Percentiles rank a stretch among this genome's conserved stretches.
These are phyloP conservation scores for Dinochytrium kinnereticum DNA, from an alignment of 371 early-diverging fungal species.

Conservation along the genomic window DNA sequence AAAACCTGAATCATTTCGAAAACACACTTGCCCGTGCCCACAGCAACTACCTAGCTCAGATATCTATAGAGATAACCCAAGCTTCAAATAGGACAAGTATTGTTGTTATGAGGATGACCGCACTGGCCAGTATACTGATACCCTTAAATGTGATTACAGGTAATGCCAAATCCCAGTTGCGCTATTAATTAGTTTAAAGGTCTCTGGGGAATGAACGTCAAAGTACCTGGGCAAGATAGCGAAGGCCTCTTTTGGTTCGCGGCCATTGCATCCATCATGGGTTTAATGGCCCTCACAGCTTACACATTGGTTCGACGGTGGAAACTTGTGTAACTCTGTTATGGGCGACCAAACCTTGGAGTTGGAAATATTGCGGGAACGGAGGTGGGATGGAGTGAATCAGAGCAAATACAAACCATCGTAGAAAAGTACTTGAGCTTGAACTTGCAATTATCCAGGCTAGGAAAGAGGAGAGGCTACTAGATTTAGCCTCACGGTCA, in stretches of 20 bases:
- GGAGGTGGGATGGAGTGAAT: no score
- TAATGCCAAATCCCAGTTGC: background rate
- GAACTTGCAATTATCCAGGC: no score
- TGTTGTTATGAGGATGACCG: slow-evolving; percentile 88
- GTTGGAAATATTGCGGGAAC: no score
- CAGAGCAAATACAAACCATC: no score
- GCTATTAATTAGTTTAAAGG: slow-evolving; percentile 18
- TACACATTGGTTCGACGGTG: slow-evolving; percentile 18
- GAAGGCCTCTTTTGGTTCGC: slow-evolving; percentile 77
- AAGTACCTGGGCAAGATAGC: slow-evolving; percentile 51
- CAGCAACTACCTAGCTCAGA: slow-evolving; percentile 95
- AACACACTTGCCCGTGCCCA: slow-evolving; percentile 90
- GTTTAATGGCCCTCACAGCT: slow-evolving; percentile 24
- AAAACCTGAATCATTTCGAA: slow-evolving; percentile 88
- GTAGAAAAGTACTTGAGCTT: no score
- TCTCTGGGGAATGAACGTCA: slow-evolving; percentile 92
- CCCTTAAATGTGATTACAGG: slow-evolving; percentile 96
- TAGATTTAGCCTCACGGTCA: no score
- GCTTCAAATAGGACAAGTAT: slow-evolving; percentile 90
- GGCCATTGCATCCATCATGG: slow-evolving; percentile 70
- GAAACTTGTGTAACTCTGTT: slow-evolving; percentile 26
- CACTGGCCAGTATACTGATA: slow-evolving; percentile 88
- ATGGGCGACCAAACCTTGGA: no score
- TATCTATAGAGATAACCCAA: slow-evolving; percentile 94
- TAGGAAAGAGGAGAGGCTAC: no score